Evolutionary conservation across 129 eudicot species (phyloP), one percentile per base, ranked within the genome.

Genomic region (Erigeron canadensis): DNA sequence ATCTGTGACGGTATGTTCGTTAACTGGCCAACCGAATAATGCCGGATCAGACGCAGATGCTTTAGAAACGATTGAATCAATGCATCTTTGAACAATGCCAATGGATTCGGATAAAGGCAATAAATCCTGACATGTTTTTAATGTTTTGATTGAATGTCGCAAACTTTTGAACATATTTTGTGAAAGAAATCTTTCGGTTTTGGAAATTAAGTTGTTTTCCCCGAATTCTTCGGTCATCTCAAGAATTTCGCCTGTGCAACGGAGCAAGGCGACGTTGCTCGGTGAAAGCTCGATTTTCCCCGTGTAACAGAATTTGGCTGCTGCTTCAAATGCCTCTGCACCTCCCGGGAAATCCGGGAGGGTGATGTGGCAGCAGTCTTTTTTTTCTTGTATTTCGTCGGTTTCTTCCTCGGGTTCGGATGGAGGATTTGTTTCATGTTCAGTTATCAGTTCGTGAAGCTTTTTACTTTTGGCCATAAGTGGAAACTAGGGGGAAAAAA

Each of bases 11-110:
- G 70, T 59, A 0, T 53, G 53, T 18, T 86, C 96, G 10, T 71
- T 84, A 17, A 95, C 88, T 67, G 99, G 99, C 99, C 99, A 95
- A 43, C 99, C 99, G 40, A 90, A 95, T 28, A 95, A 37, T 13
- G 95, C 71, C 61, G 97, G 97, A 86, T 88, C 94, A 10, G 88
- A 62, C 5, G 81, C 57, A 3, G 94, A 75, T 48, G 99, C 97
- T 59, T 68, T 86, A 21, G 86, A 55, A 8, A 86, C 86, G 45
- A 90, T 70, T 4, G 91, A 84, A 37, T 90, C 91, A 46, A 88
- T 86, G 80, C 97, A 95, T 63, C 91, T 70, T 45, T 84, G 76
- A n/a, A 89, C 96, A 79, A 95, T 88, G 82, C 96, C 91, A 21
- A 90, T 90, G 13, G 64, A 57, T 54, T 95, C 99, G 2, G 97